Evolutionary conservation across 352 stramenopile genomes (phyloP), one percentile per base, ranked within the genome.

Genomic region (Globisporangium paddicum): DNA sequence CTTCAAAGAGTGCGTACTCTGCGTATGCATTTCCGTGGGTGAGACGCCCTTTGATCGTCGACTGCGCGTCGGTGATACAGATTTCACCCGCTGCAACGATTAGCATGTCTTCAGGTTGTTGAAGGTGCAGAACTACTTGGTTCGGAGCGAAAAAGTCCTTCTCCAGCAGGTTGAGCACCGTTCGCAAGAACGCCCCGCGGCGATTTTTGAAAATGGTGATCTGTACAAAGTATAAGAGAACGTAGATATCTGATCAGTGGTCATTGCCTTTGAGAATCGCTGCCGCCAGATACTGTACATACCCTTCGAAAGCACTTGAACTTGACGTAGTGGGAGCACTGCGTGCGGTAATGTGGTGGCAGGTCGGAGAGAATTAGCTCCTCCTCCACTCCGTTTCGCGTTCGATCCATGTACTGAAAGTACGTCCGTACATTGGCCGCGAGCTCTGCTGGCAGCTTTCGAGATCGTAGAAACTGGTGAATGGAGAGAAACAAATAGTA

Each of bases 401-500:
- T 88, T 1, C 77, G 73, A 54, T 90, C 75, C 81, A 90, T 89
- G 38, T 88, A 90, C 40, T 86, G 73, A 41, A 85, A 89, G 55
- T 89, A 90, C 21, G 69, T 66, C 18, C 71, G 67, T 28, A 90
- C 75, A 6, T 68, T 62, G 0, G 32, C 38, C 1, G 66, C 46
- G 1, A 89, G 58, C 5, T 71, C 44, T 1, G 14, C 41, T 13
- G 77, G 41, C 7, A 82, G 58, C n/a, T 76, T 75, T 11, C 78
- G 66, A 30, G 67, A 68, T 16, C 13, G 25, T 9, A 89, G 42
- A 58, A 89, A 87, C 77, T 83, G 41, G 4, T 7, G 18, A 44
- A 44, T 18, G 28, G 28, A 32, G 4, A 28, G 6, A 1, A 4
- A 19, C 37, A 48, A 38, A 38, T 21, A 45, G 11, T 8, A n/a